Base-by-base conservation (phyloP, 495 filamentous ascomycete species). In the Penicillium pulvis region DNA sequence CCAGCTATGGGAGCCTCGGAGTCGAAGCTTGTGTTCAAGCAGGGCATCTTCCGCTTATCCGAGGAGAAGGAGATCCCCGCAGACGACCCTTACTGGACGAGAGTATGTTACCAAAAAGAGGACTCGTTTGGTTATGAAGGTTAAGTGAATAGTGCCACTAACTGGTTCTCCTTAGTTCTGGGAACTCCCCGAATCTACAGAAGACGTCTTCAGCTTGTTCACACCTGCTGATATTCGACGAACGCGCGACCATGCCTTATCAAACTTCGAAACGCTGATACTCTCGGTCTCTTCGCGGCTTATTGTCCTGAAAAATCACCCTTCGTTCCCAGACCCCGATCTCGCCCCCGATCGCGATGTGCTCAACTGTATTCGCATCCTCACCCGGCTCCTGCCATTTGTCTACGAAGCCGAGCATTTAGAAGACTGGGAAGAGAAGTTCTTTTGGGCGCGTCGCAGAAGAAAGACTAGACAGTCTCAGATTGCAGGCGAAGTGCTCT, bases 1-100 rank as follows among this genome's bases (percentile, higher is more conserved):
- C 39, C 67, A 72, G 62, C 61, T 54, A 99, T 99, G 94, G 94
- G 94, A 71, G 94, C 94, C 68, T 97, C 94, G 73, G 95, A 99
- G 80, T 97, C 93, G 61, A 99, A 99, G 85, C 88, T 97, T 66
- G 90, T 92, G 66, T 98, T 99, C 85, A 99, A 98, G 76, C 90
- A 97, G 74, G 94, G 93, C 72, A 97, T 99, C 79, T 99, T 99
- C 79, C 87, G 89, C 69, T 86, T 99, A 53, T 95, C 92, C 17
- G 93, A 97, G 71, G 87, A 94, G 71, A 85, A 88, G 63, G 82
- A 89, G 64, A 98, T 99, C 65, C 84, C 92, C 45, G 84, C 90
- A 43, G 87, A 93, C 71, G 92, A 97, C 79, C 81, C 86, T 12
- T 98, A 96, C 79, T 99, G 94, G 94, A 84, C 91, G 54, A 90